Conservation (phyloP, 2,329 filamentous ascomycete species). For the Sporothrix pseudoabietina region DNA sequence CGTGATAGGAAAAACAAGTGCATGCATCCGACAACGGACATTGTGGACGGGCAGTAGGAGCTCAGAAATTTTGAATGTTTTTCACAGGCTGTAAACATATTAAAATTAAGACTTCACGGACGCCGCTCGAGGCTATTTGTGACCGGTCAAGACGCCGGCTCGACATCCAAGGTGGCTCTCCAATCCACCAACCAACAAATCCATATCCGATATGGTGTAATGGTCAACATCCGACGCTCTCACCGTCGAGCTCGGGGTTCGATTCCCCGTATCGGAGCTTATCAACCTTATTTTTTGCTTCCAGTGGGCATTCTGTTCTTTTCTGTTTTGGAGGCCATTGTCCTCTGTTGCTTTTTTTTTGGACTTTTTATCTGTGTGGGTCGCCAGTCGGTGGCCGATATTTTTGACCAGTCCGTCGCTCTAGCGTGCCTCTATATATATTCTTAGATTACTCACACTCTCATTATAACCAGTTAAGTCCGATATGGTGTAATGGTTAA, state of each 20-base stretch:
- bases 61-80: not conserved
- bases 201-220: constrained; percentile 35
- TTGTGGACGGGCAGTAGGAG: not conserved
- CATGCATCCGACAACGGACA: not conserved
- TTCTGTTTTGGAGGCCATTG: not conserved
- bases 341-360: not conserved
- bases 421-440: not conserved
- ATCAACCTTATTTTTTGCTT: constrained; percentile 16
- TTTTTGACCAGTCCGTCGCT: not conserved
- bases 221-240: constrained; percentile 36
- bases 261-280: constrained; percentile 35
- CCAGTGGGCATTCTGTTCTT: too few relatives aligned
- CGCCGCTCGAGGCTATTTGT: not conserved
- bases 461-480: constrained; percentile 21
- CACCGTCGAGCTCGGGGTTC: constrained; percentile 35
- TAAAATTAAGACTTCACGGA: not conserved
- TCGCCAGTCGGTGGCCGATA: not conserved
- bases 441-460: not conserved
- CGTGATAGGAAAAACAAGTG: not conserved
- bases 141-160: not conserved
- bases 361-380: not conserved
- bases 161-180: not conserved
- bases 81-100: too few relatives aligned
- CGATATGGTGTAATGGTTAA: constrained; percentile 36
- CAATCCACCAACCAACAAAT: constrained; percentile 10